Evolutionary conservation across 2,329 filamentous ascomycete genomes (phyloP).

Genomic region (Pestalotiopsis sp.): DNA sequence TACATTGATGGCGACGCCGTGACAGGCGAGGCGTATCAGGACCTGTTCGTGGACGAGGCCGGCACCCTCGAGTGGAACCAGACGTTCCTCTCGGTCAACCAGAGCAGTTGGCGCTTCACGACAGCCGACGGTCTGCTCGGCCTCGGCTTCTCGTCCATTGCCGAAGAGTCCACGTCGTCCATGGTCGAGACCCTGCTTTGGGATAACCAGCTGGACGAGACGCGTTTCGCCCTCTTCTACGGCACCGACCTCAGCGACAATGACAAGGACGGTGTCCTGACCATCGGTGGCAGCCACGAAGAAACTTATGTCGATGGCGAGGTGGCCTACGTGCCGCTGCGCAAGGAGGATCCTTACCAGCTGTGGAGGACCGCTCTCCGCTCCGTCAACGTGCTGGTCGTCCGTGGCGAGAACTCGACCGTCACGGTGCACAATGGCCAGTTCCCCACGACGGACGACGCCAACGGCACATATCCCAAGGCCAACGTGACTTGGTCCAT

Average conservation of each 20-base stretch:
- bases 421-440: constrained; percentile 13
- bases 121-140: constrained; percentile 39
- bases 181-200: constrained; percentile 36
- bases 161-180: constrained; percentile 30
- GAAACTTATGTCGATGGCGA: constrained; percentile 30
- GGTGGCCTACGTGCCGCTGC: constrained; percentile 22
- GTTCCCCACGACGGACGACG: constrained; percentile 3
- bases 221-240: constrained; percentile 36
- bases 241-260: constrained; percentile 23
- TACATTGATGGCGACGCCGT: constrained; percentile 33
- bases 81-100: constrained; percentile 32
- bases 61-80: constrained; percentile 27
- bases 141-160: constrained; percentile 34
- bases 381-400: constrained; percentile 17
- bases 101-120: constrained; percentile 30
- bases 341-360: constrained; percentile 23
- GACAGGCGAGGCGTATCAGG: constrained; percentile 28
- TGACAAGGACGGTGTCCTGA: constrained; percentile 28
- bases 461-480: constrained; percentile 1
- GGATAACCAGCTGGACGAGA: constrained; percentile 30
- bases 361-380: constrained; percentile 33
- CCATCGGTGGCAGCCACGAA: constrained; percentile 36
- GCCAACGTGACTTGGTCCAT: constrained; percentile 5
- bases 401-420: constrained; percentile 11
- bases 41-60: constrained; percentile 24